These are phyloP conservation scores for Tricholoma sp. DNA, from an alignment of 768 basidiomycete genomes.

Conservation along the genomic window DNA sequence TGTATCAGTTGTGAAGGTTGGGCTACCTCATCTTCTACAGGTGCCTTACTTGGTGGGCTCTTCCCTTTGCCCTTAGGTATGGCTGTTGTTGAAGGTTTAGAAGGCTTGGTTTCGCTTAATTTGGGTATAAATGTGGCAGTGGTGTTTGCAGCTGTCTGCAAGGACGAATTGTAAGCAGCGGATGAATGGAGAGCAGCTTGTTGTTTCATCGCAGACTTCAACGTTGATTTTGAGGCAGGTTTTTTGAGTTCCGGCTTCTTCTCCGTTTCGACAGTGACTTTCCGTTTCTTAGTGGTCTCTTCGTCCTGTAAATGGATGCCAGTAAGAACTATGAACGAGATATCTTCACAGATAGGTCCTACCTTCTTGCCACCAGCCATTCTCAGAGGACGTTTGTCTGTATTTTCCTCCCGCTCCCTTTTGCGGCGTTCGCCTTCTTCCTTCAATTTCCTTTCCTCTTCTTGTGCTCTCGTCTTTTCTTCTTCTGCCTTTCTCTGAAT, in stretches of 20 bases:
- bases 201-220: slow-evolving; percentile 39
- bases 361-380: slow-evolving; percentile 53
- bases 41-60: slow-evolving; percentile 22
- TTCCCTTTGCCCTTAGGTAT: slow-evolving; percentile 49
- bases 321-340: neutral
- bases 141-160: slow-evolving; percentile 19
- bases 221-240: slow-evolving; percentile 44
- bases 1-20: slow-evolving; percentile 64
- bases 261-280: slow-evolving; percentile 45
- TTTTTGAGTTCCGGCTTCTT: slow-evolving; percentile 62
- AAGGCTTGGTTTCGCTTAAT: slow-evolving; percentile 29
- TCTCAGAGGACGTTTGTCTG: slow-evolving; percentile 63
- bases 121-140: slow-evolving; percentile 24
- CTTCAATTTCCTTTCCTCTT: slow-evolving; percentile 67
- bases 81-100: slow-evolving; percentile 21
- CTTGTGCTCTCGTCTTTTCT: slow-evolving; percentile 55
- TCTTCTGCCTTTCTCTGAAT: slow-evolving; percentile 75
- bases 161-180: slow-evolving; percentile 33
- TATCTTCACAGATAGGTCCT: neutral
- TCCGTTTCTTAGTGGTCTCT: slow-evolving; percentile 68
- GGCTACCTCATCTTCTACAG: slow-evolving; percentile 44
- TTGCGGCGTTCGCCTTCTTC: slow-evolving; percentile 76
- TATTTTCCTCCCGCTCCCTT: slow-evolving; percentile 74
- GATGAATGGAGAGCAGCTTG: slow-evolving; percentile 32
- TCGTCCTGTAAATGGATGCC: slow-evolving; percentile 46